Evolutionary conservation across 192 early-diverging fungal genomes (phyloP).

Genomic region (Coemansia sp.): DNA sequence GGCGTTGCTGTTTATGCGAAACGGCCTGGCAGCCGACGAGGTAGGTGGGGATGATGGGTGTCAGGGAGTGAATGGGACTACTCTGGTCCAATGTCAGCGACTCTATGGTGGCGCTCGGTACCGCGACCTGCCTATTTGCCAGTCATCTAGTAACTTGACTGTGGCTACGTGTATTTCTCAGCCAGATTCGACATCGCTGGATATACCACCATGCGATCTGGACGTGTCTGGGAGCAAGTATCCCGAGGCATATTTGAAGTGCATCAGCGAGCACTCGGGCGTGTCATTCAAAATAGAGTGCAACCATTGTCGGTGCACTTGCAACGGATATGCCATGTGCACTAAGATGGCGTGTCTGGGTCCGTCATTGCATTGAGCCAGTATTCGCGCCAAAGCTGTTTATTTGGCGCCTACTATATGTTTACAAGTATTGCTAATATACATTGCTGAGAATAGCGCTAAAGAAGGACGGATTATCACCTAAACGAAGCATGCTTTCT

Average conservation of each 20-base stretch:
- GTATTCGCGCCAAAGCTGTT: background rate
- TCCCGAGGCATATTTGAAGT: conserved; percentile 18
- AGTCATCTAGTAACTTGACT: background rate
- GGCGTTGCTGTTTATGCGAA: background rate
- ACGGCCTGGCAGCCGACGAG: background rate
- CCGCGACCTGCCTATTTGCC: conserved; percentile 12
- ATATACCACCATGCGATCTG: conserved; percentile 17
- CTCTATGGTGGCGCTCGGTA: conserved; percentile 26
- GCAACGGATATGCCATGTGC: conserved; percentile 23
- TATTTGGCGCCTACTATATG: background rate
- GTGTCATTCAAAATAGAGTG: conserved; percentile 13
- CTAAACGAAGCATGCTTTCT: background rate
- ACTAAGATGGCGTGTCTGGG: conserved; percentile 22
- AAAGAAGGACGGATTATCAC: background rate
- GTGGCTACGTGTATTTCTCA: conserved; percentile 8
- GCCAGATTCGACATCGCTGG: background rate
- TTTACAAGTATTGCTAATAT: background rate
- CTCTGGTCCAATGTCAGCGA: conserved; percentile 22
- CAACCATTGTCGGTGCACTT: conserved; percentile 29
- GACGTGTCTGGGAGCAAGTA: conserved; percentile 13
- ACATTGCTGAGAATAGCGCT: background rate
- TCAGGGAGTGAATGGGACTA: conserved; percentile 18
- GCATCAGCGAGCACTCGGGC: conserved; percentile 23
- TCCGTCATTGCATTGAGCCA: background rate
- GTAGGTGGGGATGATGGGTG: background rate